These are phyloP conservation scores for Neoscytalidium dimidiatum DNA, from an alignment of 2,329 filamentous ascomycete genomes.

Conservation along the genomic window DNA sequence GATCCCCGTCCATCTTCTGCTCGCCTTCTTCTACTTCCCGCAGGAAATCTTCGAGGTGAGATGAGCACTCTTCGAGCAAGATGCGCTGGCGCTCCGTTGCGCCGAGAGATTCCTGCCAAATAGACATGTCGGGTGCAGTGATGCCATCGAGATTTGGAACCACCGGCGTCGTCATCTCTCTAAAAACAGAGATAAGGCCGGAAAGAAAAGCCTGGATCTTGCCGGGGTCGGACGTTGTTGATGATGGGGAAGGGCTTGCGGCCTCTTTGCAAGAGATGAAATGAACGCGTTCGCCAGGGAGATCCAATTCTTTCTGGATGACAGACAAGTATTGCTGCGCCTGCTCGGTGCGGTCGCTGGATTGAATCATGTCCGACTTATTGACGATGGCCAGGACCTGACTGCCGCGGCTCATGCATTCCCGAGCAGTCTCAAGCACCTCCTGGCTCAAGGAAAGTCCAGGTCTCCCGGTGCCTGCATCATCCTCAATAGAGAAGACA, in stretches of 20 bases:
- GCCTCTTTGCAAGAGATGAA: constrained; percentile 73
- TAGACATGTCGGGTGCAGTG: constrained; percentile 57
- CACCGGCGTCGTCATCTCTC: constrained; percentile 63
- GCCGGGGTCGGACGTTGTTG: constrained; percentile 53
- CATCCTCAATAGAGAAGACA: constrained; percentile 69
- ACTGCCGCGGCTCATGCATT: constrained; percentile 52
- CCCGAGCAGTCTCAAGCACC: constrained; percentile 55
- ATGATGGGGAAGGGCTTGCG: constrained; percentile 26
- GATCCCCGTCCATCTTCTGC: constrained; percentile 44
- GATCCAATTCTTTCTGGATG: constrained; percentile 27
- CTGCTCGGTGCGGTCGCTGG: constrained; percentile 1
- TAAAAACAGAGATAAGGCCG: constrained; percentile 68
- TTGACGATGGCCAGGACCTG: constrained; percentile 62
- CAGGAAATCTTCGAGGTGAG: constrained; percentile 73
- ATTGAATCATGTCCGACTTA: constrained; percentile 59
- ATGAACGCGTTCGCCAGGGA: constrained; percentile 50
- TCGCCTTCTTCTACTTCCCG: constrained; percentile 49
- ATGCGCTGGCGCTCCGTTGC: constrained; percentile 88
- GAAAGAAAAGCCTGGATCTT: constrained; percentile 69
- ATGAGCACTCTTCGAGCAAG: constrained; percentile 72
- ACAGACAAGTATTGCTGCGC: constrained; percentile 22
- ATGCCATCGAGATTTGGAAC: constrained; percentile 31
- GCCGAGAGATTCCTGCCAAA: constrained; percentile 81
- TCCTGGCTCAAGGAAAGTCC: constrained; percentile 54
- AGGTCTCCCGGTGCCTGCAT: constrained; percentile 26